Evolutionary conservation across 1,284 basidiomycete species (phyloP).

Genomic region (Macrocystidia cucumis): DNA sequence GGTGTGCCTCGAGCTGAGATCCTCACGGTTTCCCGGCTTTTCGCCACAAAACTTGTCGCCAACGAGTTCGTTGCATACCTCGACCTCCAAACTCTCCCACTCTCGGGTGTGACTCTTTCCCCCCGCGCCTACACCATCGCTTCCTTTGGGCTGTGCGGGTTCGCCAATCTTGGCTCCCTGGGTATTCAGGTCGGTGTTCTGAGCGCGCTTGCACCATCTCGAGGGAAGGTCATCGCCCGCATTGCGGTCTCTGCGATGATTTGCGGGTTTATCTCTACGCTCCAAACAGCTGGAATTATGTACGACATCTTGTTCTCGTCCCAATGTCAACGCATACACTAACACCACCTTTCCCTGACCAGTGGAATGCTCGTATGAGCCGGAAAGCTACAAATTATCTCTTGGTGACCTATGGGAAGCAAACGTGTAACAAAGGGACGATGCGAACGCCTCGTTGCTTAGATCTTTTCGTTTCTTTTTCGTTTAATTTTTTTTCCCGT

Average conservation of each 20-base stretch:
- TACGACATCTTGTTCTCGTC: too few species aligned
- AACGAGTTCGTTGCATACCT: constrained; percentile 85
- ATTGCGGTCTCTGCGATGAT: constrained; percentile 75
- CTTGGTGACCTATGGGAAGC: too few species aligned
- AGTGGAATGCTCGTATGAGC: too few species aligned
- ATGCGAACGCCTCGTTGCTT: too few species aligned
- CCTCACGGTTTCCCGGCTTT: constrained; percentile 66
- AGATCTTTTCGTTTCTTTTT: too few species aligned
- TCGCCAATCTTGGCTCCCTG: constrained; percentile 81
- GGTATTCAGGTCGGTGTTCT: constrained; percentile 92
- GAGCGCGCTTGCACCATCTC: constrained; percentile 72
- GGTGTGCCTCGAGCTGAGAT: constrained; percentile 71
- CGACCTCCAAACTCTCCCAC: constrained; percentile 46
- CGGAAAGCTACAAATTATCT: too few species aligned
- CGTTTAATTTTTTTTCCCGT: too few species aligned
- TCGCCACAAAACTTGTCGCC: constrained; percentile 83
- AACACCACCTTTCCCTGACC: too few species aligned
- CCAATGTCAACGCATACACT: too few species aligned
- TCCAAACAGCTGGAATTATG: constrained; percentile 70
- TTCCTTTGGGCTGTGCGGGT: constrained; percentile 83
- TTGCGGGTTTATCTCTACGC: constrained; percentile 70
- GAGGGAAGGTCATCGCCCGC: constrained; percentile 62
- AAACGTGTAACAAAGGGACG: too few species aligned
- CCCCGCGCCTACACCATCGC: constrained; percentile 71
- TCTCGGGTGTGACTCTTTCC: constrained; percentile 48